Evolutionary conservation across 2,329 filamentous ascomycete genomes (phyloP).

Genomic region (Fusarium coffeatum): DNA sequence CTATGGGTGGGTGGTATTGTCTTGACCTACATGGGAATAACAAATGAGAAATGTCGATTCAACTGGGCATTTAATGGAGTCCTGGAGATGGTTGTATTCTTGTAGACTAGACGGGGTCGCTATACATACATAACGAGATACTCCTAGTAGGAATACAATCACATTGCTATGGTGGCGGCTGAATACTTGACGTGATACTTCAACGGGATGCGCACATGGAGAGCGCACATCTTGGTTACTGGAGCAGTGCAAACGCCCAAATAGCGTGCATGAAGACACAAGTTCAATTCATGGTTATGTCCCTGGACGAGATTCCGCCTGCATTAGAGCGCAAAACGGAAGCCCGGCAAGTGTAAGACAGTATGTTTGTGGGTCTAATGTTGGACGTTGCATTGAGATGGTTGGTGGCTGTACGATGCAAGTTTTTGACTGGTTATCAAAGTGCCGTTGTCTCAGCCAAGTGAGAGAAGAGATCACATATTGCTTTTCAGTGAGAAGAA

Average conservation of each 20-base stretch:
- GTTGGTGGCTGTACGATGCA: not conserved
- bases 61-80: not conserved
- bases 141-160: conserved; percentile 1
- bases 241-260: too few species aligned
- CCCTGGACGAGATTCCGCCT: too few species aligned
- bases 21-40: not conserved
- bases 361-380: not conserved
- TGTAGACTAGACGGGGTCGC: too few species aligned
- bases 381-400: too few species aligned
- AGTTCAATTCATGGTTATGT: too few species aligned
- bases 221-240: too few species aligned
- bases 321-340: not conserved
- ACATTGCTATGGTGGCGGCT: not conserved
- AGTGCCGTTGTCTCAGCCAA: not conserved
- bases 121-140: not conserved
- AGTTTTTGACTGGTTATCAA: not conserved
- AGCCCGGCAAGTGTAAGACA: not conserved
- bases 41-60: not conserved
- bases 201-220: too few species aligned
- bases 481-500: not conserved
- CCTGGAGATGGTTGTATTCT: conserved; percentile 1
- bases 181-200: not conserved
- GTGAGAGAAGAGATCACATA: not conserved
- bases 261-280: too few species aligned
- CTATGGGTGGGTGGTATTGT: not conserved